Evolutionary conservation across 2,329 filamentous ascomycete genomes (phyloP).

Genomic region (Hymenoscyphus linearis): DNA sequence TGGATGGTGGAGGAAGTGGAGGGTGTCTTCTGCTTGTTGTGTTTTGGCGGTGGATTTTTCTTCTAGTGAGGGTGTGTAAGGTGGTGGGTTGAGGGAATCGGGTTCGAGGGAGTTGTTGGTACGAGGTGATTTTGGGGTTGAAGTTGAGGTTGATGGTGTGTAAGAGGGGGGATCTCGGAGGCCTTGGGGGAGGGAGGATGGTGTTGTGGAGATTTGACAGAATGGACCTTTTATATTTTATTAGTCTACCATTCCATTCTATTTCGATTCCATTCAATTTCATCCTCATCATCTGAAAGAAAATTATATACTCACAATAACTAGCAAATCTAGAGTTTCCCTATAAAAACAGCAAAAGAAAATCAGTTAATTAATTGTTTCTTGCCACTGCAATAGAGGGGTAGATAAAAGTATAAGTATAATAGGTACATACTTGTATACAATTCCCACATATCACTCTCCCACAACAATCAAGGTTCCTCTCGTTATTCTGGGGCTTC

Average conservation of each 20-base stretch:
- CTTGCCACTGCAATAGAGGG: neutral
- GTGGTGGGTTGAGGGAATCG: slow-evolving; percentile 23
- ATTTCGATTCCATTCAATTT: neutral
- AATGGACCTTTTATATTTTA: slow-evolving; percentile 48
- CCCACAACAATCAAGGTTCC: slow-evolving; percentile 62
- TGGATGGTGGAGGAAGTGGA: slow-evolving; percentile 70
- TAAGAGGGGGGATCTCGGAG: slow-evolving; percentile 67
- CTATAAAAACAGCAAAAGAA: slow-evolving; percentile 12
- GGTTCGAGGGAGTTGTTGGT: slow-evolving; percentile 21
- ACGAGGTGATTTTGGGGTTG: slow-evolving; percentile 1
- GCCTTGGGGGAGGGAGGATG: slow-evolving; percentile 57
- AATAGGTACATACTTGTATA: slow-evolving; percentile 51
- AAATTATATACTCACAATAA: slow-evolving; percentile 39
- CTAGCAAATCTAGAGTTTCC: slow-evolving; percentile 27
- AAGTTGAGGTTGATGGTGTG: slow-evolving; percentile 30
- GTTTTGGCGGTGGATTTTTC: slow-evolving; percentile 22
- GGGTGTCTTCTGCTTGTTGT: slow-evolving; percentile 51
- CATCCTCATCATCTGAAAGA: neutral
- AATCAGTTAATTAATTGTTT: neutral
- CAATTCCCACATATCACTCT: slow-evolving; percentile 68
- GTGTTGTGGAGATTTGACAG: slow-evolving; percentile 64
- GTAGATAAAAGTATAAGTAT: too few relatives aligned
- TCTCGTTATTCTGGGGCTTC: slow-evolving; percentile 55
- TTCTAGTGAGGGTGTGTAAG: slow-evolving; percentile 18
- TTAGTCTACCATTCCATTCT: neutral